Base-by-base conservation (phyloP, 73 alveolate genomes). In the Paramecium sexaurelia region DNA sequence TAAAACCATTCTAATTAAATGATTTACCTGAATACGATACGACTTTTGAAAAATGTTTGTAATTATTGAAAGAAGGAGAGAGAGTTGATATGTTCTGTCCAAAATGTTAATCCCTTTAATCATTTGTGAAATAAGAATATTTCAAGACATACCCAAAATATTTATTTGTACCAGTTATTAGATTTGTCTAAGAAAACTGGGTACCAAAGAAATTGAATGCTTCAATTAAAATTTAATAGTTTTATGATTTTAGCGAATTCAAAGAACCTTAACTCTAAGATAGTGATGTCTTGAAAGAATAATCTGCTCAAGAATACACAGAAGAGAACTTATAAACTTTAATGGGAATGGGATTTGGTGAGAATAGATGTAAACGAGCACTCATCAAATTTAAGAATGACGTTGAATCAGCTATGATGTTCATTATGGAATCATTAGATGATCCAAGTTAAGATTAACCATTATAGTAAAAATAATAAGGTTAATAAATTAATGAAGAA, bases 181-280 rank as follows among this genome's bases (percentile, higher is more conserved):
- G 99, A 93, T 97, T 97, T 88, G 99, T 97, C 11, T 97, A 71
- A 55, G 95, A 93, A 24, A 98, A 98, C 88, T 98, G 99, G 99
- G 99, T 97, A 3, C 99, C 99, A 13, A 97, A 97, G 68, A 98
- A 98, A 86, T 95, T 97, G 92, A 97, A 97, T 91, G 95, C 96
- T 75, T 94, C 96, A 2, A 84, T 98, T n/a, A 89, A 97, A 32
- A 95, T 97, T 66, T 94, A 94, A 39, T 55, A 91, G 33, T 94
- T 96, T 36, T 96, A 95, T 85, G 98, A 97, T 87, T 91, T 92
- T 69, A 73, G 82, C 84, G 92, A 91, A 85, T 96, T 96, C 45
- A 85, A 61, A 43, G 92, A 69, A 36, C 93, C 95, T 17, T 19
- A 45, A 96, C 95, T 55, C 87, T 94, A 56, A 95, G 67, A 51